phyloP scores from a whole-genome alignment of 305 asterid genomes.

The Solanum chacoense region DNA sequence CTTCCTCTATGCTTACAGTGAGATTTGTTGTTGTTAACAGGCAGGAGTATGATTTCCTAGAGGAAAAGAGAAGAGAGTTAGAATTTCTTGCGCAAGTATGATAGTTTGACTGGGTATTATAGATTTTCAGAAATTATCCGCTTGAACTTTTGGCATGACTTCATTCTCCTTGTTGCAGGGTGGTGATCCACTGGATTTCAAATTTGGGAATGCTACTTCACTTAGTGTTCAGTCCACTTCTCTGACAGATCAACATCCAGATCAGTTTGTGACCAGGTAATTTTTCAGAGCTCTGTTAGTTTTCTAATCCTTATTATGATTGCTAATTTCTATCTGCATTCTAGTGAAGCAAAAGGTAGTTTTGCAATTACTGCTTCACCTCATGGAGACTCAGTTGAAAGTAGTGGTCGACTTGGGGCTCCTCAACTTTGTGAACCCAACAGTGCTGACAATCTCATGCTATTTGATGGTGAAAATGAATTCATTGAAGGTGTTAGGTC shows the following conservation, averaged over 20 bases:
- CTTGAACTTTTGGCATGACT: conserved; percentile 3
- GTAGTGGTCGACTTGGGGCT: conserved; percentile 76
- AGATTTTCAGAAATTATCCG: conserved; percentile 9
- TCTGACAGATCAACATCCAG: conserved; percentile 29
- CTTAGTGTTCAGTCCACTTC: conserved; percentile 79
- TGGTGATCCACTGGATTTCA: conserved; percentile 83
- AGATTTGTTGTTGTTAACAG: conserved; percentile 34
- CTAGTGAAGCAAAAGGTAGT: conserved; percentile 90
- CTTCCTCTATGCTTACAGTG: background rate
- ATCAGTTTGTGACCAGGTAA: conserved; percentile 44
- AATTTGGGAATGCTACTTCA: conserved; percentile 50
- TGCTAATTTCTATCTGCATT: conserved; percentile 11
- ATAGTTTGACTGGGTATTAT: conserved; percentile 13
- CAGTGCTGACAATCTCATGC: conserved; percentile 81
- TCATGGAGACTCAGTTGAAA: conserved; percentile 92
- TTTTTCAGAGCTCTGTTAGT: conserved; percentile 7
- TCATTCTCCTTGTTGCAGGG: conserved; percentile 49
- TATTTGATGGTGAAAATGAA: conserved; percentile 63
- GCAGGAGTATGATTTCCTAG: conserved; percentile 74
- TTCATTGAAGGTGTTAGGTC: conserved; percentile 51
- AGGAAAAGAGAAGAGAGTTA: conserved; percentile 75
- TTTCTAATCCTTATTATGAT: background rate
- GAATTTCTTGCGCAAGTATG: conserved; percentile 94
- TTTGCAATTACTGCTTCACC: conserved; percentile 75
- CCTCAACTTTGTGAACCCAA: conserved; percentile 56